These are phyloP conservation scores for Geotrichum phurueaensis DNA, from an alignment of 1,139 yeast species.

Conservation along the genomic window DNA sequence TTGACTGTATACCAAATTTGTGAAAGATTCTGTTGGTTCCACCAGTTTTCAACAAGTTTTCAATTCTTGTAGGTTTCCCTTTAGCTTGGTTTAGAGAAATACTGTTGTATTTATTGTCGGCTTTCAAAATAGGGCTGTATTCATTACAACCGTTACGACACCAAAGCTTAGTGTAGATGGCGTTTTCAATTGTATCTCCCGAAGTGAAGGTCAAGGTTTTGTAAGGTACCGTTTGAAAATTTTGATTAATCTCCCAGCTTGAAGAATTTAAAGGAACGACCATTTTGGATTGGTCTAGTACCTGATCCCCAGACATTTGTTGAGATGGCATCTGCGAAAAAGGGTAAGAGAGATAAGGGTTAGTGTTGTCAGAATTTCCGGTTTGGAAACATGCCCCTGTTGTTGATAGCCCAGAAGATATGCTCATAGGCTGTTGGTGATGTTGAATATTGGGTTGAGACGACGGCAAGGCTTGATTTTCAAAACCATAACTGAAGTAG, in stretches of 20 bases:
- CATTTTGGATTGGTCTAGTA: not conserved
- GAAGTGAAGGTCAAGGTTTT: not conserved
- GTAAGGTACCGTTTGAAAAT: not conserved
- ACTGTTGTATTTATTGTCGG: conserved; percentile 5
- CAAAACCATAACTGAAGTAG: not conserved
- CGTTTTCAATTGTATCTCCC: conserved; percentile 1
- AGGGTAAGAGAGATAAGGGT: not conserved
- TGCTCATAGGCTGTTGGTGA: not conserved
- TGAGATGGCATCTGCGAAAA: not conserved
- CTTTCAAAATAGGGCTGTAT: conserved; percentile 10
- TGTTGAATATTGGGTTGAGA: not conserved
- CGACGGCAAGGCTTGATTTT: not conserved
- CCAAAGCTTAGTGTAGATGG: conserved; percentile 1
- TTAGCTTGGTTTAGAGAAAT: not conserved
- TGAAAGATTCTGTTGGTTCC: conserved; percentile 11
- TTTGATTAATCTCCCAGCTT: not conserved
- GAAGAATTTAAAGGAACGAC: not conserved
- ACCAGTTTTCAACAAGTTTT: conserved; percentile 11
- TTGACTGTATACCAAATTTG: conserved; percentile 1
- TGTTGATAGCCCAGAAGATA: not conserved
- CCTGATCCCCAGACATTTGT: not conserved
- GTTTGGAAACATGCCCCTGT: not conserved
- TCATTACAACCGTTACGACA: conserved; percentile 13
- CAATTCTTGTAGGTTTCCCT: conserved; percentile 3
- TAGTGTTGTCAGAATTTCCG: not conserved